Evolutionary conservation across 1,284 basidiomycete species (phyloP), one percentile per base, ranked within the genome.

Genomic region (Rhodotorula sp.): DNA sequence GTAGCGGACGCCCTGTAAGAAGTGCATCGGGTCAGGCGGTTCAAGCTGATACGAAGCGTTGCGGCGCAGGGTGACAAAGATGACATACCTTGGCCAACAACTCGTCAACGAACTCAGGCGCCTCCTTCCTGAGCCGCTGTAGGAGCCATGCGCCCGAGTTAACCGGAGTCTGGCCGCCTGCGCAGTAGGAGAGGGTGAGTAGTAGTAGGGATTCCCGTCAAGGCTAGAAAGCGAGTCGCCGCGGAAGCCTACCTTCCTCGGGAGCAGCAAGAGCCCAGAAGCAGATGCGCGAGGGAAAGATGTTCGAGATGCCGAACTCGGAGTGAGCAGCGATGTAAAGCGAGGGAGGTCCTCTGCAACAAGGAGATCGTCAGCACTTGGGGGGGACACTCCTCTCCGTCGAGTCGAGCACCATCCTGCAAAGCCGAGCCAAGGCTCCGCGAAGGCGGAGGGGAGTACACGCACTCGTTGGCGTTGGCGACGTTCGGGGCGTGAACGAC

Each of bases 231-330:
- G 39, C 39, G 39, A 15, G 15, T 9, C 3, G 50, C n/a, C n/a
- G 50, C 25, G 10, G 50, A 27, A 5, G 54, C 54, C 5, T 9
- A 55, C 54, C 54, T 25, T 55, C 54, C 22, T 55, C 54, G 3
- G 54, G 54, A 7, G 54, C 54, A 19, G 8, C 34, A 5, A 36
- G 32, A 7, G 32, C 32, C 54, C 54, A 55, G 34, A 55, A 55
- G 54, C 54, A 55, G 34, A 55, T 55, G 32, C 54, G 54, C 32
- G 54, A 55, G 2, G 54, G 54, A 32, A 55, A 55, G 54, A 55
- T 55, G 32, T 29, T 36, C 7, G 54, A 55, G 54, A 55, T 55
- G 34, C 54, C 54, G 21, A 55, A 55, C 32, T 55, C 54, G 34
- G 54, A 22, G 54, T 55, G 54, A 5, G 54, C 54, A 5, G 54